Evolutionary conservation across 768 basidiomycete species (phyloP).

Genomic region (Pisolithus albus): DNA sequence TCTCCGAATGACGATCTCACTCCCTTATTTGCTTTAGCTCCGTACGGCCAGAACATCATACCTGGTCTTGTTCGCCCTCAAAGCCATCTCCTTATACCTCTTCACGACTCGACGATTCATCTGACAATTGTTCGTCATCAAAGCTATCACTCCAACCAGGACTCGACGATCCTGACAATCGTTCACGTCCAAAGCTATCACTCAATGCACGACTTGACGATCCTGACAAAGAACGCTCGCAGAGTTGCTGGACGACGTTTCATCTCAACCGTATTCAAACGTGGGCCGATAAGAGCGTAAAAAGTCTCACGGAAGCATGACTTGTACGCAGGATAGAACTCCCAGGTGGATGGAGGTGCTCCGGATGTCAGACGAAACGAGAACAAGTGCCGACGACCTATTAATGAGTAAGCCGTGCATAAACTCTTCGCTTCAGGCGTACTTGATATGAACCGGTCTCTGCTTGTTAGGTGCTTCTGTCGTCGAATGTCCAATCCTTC

Average conservation of each 20-base stretch:
- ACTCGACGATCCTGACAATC: too few relatives aligned
- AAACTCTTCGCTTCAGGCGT: not conserved
- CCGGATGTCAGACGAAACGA: conserved; percentile 85
- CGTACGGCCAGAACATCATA: conserved; percentile 71
- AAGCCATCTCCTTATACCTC: conserved; percentile 2
- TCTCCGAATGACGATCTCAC: conserved; percentile 50
- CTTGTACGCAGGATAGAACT: conserved; percentile 59
- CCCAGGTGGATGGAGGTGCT: conserved; percentile 85
- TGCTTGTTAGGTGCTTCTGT: conserved; percentile 71
- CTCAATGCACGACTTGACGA: not conserved
- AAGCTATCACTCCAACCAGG: too few relatives aligned
- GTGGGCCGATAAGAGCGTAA: conserved; percentile 82
- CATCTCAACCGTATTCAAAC: conserved; percentile 84
- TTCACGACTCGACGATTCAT: not conserved
- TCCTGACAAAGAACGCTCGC: conserved; percentile 27
- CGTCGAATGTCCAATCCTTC: conserved; percentile 66
- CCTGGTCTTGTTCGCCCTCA: conserved; percentile 81
- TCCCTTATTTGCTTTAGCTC: conserved; percentile 80
- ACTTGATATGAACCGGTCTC: not conserved
- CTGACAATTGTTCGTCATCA: too few relatives aligned
- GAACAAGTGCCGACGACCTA: conserved; percentile 58
- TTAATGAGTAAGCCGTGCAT: conserved; percentile 40
- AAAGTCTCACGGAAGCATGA: conserved; percentile 68
- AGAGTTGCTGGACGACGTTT: conserved; percentile 86
- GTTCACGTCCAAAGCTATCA: too few relatives aligned